Conservation (phyloP, 2,329 filamentous ascomycete genomes). For the Thyridium curvatum region DNA sequence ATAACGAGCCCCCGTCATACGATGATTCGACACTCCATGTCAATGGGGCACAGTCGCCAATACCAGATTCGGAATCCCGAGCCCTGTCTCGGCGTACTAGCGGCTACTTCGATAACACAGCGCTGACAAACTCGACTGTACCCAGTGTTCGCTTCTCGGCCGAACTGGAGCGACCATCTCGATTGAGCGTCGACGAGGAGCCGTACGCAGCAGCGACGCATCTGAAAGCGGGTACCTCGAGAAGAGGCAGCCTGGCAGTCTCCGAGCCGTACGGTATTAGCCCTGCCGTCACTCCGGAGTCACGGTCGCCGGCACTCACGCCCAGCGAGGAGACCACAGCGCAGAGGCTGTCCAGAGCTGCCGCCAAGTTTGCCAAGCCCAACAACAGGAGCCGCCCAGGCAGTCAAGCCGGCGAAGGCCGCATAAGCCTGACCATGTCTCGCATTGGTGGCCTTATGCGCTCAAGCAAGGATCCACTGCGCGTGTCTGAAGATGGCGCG, state of each 20-base stretch:
- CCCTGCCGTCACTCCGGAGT: conserved; percentile 8
- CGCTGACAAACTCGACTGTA: conserved; percentile 25
- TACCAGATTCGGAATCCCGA: conserved; percentile 6
- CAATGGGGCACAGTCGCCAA: conserved; percentile 21
- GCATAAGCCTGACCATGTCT: conserved; percentile 51
- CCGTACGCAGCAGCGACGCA: conserved; percentile 20
- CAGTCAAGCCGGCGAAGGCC: conserved; percentile 52
- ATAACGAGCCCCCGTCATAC: conserved; percentile 53
- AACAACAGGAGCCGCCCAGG: conserved; percentile 43
- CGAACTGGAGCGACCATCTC: conserved; percentile 42
- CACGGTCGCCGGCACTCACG: conserved; percentile 30
- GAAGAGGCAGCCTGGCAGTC: conserved; percentile 45
- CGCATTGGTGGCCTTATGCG: conserved; percentile 47
- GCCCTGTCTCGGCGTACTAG: conserved; percentile 27
- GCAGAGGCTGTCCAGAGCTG: conserved; percentile 50
- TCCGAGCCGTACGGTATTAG: conserved; percentile 25
- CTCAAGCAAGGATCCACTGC: conserved; percentile 41
- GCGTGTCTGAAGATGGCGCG: conserved; percentile 17
- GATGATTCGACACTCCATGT: conserved; percentile 41
- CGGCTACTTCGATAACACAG: conserved; percentile 38
- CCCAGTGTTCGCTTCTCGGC: conserved; percentile 49
- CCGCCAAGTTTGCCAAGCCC: conserved; percentile 44
- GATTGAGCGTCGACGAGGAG: conserved; percentile 40
- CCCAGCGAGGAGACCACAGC: conserved; percentile 48
- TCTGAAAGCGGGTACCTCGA: conserved; percentile 25